Conservation (phyloP, 2,329 filamentous ascomycete species). For the Cordyceps pruinosa region DNA sequence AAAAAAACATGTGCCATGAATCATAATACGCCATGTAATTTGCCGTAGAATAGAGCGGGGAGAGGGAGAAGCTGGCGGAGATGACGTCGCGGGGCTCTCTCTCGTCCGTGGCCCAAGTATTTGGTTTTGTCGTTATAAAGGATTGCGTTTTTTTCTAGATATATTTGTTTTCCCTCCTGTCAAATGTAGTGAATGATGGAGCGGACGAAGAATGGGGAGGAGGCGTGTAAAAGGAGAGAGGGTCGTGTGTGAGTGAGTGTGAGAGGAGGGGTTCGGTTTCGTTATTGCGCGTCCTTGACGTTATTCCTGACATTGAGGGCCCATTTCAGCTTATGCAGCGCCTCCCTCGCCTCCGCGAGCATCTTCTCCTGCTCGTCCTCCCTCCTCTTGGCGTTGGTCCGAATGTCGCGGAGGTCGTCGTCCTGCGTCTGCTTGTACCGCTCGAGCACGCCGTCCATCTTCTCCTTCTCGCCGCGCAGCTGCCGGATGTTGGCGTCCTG, state of each 20-base stretch:
- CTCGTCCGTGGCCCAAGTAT: background rate
- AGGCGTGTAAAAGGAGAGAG: too few relatives aligned
- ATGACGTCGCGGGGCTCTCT: background rate
- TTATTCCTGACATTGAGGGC: slow-evolving; percentile 61
- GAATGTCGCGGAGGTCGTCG: slow-evolving; percentile 51
- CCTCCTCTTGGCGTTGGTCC: slow-evolving; percentile 46
- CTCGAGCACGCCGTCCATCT: slow-evolving; percentile 53
- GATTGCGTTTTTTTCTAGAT: background rate
- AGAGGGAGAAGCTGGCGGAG: background rate
- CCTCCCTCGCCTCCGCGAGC: slow-evolving; percentile 51
- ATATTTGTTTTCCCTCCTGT: background rate
- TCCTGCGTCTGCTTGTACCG: slow-evolving; percentile 60
- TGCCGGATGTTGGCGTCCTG: slow-evolving; percentile 61
- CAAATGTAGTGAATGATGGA: background rate
- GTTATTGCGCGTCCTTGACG: slow-evolving; percentile 47
- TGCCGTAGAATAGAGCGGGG: slow-evolving; percentile 2
- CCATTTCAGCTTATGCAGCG: slow-evolving; percentile 65
- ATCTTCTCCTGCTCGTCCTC: slow-evolving; percentile 56
- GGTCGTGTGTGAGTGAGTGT: too few relatives aligned
- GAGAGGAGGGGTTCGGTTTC: background rate
- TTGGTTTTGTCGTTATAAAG: background rate
- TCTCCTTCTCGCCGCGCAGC: slow-evolving; percentile 53
- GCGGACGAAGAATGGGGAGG: background rate
- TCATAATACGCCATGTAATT: slow-evolving; percentile 4
- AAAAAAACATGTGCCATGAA: slow-evolving; percentile 13